Base-by-base conservation (phyloP, 1,284 basidiomycete genomes). In the Ustilago esculenta region DNA sequence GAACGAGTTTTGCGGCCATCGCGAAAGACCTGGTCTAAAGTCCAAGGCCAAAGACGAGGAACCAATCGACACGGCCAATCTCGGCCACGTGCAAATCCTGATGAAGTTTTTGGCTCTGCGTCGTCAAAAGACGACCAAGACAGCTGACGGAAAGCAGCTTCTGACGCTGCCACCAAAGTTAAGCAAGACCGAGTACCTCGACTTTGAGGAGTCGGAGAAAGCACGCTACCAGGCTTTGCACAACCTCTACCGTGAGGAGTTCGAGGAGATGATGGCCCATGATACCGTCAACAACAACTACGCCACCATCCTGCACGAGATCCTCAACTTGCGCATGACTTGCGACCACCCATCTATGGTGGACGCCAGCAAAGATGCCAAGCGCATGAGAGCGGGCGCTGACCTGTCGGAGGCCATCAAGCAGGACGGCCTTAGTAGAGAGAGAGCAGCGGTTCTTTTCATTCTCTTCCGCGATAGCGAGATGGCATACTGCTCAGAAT, bases 31-130 rank as follows among this genome's bases (percentile, higher is more conserved):
- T 6, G 45, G 47, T 15, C 59, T 76, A 3, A 50, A 52, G 5
- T 15, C 53, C 2, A 70, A 65, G 46, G 47, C 33, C 23, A 71
- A 71, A 24, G 63, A 71, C 18, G 52, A 63, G 17, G 73, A 74
- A 25, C 67, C 72, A 23, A 54, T 81, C 44, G 93, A 98, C 78
- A 86, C 90, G n/a, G 84, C 96, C 34, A 95, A 94, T 51, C 87
- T 98, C 24, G 91, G 89, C 2, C 90, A 94, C n/a, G 85, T 99
- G 18, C 94, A 98, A 83, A 92, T 91, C 35, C 90, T 98, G 83
- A 98, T 99, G 94, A 90, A 92, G 77, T 92, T 92, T 80, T 90
- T 98, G 75, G 95, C 95, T 0, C 87, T 99, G 9, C 92, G 96
- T 9, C 89, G 96, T 33, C 98, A 95, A 18, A 99, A 99, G 84